phyloP scores from a whole-genome alignment of 768 basidiomycete species.

The Mycena amicta region DNA sequence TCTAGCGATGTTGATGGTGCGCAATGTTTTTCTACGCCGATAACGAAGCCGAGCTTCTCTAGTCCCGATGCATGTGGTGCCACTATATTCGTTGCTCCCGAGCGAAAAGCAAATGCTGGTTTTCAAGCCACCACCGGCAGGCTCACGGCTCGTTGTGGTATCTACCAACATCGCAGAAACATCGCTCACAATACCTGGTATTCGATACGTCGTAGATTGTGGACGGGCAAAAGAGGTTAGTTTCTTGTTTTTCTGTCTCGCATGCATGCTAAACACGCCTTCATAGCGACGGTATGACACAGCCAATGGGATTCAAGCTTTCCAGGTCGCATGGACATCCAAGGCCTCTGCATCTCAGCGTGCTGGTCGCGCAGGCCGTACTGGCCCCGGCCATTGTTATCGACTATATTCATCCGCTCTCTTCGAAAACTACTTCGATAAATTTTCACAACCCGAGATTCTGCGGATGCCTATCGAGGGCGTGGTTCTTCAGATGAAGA shows the following conservation, averaged over 20 bases:
- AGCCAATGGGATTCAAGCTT: slow-evolving; percentile 83
- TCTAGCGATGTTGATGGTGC: slow-evolving; percentile 69
- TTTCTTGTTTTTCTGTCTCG: no score
- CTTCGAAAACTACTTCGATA: slow-evolving; percentile 89
- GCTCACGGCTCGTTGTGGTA: slow-evolving; percentile 86
- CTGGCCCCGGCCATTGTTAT: slow-evolving; percentile 98
- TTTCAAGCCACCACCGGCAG: slow-evolving; percentile 81
- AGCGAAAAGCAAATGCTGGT: slow-evolving; percentile 96
- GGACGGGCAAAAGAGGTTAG: slow-evolving; percentile 91
- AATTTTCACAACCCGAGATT: slow-evolving; percentile 89
- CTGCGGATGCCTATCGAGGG: slow-evolving; percentile 96
- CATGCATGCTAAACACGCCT: background rate
- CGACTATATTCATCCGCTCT: slow-evolving; percentile 94
- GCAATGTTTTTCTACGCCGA: slow-evolving; percentile 7
- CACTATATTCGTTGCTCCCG: slow-evolving; percentile 89
- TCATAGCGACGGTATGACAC: slow-evolving; percentile 81
- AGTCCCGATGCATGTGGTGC: slow-evolving; percentile 95
- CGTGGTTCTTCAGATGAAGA: slow-evolving; percentile 97
- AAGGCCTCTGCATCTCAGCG: slow-evolving; percentile 95
- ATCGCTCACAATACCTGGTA: slow-evolving; percentile 94
- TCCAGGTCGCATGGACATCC: slow-evolving; percentile 90
- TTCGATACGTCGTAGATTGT: slow-evolving; percentile 97
- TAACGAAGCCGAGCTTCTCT: slow-evolving; percentile 3
- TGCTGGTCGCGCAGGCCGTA: slow-evolving; percentile 95
- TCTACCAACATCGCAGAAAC: slow-evolving; percentile 98